phyloP scores from a whole-genome alignment of 768 basidiomycete species.

The Amylocystis lapponica region DNA sequence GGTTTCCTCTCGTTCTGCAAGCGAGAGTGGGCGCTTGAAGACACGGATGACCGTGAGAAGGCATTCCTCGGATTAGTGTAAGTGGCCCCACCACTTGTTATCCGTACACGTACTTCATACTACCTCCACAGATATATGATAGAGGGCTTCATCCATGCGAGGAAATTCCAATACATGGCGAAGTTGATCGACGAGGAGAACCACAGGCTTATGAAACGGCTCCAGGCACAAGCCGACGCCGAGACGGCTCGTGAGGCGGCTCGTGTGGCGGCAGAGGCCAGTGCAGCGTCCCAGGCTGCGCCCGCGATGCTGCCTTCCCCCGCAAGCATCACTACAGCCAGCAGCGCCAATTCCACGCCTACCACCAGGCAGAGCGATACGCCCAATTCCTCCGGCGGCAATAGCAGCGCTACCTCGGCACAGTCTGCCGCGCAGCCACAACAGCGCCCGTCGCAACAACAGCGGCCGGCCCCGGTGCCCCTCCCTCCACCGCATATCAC shows the following conservation, averaged over 20 bases:
- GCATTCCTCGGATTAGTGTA: slow-evolving; percentile 79
- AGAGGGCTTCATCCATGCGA: slow-evolving; percentile 64
- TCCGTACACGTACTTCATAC: not conserved
- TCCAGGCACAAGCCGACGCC: slow-evolving; percentile 4
- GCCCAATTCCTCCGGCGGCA: no score
- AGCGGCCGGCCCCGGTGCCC: no score
- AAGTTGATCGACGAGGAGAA: slow-evolving; percentile 20
- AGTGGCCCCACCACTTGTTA: slow-evolving; percentile 31
- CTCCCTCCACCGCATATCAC: slow-evolving; percentile 13
- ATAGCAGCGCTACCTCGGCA: not conserved
- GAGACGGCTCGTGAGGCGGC: no score
- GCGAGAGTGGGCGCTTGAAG: slow-evolving; percentile 52
- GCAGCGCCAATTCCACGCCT: slow-evolving; percentile 74
- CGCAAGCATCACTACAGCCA: no score
- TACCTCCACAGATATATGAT: slow-evolving; percentile 59
- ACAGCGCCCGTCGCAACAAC: no score
- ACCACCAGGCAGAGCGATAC: slow-evolving; percentile 54
- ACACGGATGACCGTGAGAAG: slow-evolving; percentile 42
- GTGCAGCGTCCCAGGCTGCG: no score
- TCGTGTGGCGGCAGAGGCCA: no score
- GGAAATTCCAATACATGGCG: slow-evolving; percentile 40
- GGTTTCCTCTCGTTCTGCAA: slow-evolving; percentile 71
- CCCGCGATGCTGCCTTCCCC: no score
- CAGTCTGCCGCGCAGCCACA: no score
- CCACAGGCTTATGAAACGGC: slow-evolving; percentile 6